These are phyloP conservation scores for Odontarrhena argentea DNA, from an alignment of 345 rosid genomes.

Conservation along the genomic window DNA sequence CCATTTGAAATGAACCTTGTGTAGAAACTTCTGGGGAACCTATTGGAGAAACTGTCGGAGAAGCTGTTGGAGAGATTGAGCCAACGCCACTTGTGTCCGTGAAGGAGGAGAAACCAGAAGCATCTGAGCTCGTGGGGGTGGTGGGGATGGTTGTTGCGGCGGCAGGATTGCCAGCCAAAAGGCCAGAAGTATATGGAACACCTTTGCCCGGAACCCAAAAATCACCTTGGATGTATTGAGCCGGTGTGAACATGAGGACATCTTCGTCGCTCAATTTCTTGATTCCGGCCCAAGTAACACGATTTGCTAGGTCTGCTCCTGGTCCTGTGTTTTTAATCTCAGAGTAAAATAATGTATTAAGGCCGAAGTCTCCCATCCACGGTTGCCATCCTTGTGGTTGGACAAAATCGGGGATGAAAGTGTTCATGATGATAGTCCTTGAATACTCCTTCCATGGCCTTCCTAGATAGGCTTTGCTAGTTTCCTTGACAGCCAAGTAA, in stretches of 20 bases:
- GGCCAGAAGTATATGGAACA: constrained; percentile 55
- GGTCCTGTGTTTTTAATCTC: constrained; percentile 79
- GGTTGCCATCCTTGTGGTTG: constrained; percentile 76
- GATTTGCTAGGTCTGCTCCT: constrained; percentile 49
- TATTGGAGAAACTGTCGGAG: neutral
- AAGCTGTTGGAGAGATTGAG: constrained; percentile 4
- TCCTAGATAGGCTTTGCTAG: constrained; percentile 59
- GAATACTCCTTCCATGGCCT: constrained; percentile 73
- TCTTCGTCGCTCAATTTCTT: constrained; percentile 44
- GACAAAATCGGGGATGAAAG: constrained; percentile 62
- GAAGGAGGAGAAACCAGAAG: constrained; percentile 23
- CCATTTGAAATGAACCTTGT: constrained; percentile 4
- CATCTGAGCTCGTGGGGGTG: neutral
- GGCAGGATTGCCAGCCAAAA: constrained; percentile 15
- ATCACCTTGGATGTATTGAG: constrained; percentile 47
- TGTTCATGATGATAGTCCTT: constrained; percentile 67
- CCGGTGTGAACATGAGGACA: constrained; percentile 48
- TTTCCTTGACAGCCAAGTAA: constrained; percentile 41
- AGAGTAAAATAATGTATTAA: constrained; percentile 61
- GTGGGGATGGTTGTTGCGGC: constrained; percentile 26
- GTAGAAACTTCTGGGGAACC: neutral
- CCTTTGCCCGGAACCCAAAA: constrained; percentile 57
- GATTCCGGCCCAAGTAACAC: constrained; percentile 74
- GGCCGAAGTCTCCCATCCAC: constrained; percentile 60
- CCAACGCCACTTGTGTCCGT: constrained; percentile 29